Percentiles rank a stretch among this genome's conserved stretches.
These are phyloP conservation scores for Fusarium sp. DNA, from an alignment of 2,329 filamentous ascomycete genomes.

Conservation along the genomic window DNA sequence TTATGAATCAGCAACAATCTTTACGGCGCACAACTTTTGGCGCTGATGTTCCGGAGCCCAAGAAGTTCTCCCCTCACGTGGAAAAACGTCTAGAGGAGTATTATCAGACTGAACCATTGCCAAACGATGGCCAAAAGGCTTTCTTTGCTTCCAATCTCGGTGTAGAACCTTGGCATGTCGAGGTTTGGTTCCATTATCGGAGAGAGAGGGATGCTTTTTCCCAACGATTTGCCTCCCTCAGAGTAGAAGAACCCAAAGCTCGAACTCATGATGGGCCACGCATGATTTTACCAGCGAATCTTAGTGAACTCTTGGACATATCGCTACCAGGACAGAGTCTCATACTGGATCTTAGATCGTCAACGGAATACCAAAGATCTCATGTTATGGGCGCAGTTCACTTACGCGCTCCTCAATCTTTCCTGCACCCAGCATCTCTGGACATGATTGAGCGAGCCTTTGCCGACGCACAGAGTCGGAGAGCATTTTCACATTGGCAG, in stretches of 20 bases:
- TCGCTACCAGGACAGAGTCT: conserved; percentile 60
- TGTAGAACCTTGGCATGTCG: conserved; percentile 63
- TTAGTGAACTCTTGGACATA: conserved; percentile 65
- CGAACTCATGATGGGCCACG: conserved; percentile 52
- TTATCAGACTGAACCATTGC: conserved; percentile 61
- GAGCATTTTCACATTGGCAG: conserved; percentile 61
- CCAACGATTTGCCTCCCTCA: conserved; percentile 60
- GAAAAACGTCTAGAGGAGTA: conserved; percentile 66
- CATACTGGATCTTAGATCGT: conserved; percentile 64
- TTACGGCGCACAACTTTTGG: conserved; percentile 56
- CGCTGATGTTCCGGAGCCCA: conserved; percentile 57
- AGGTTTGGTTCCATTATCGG: conserved; percentile 68
- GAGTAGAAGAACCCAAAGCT: conserved; percentile 54
- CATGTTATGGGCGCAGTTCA: conserved; percentile 67
- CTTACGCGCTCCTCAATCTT: conserved; percentile 62
- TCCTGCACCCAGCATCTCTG: conserved; percentile 61
- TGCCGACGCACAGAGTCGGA: conserved; percentile 61
- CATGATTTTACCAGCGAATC: conserved; percentile 65
- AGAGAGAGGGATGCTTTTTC: conserved; percentile 62
- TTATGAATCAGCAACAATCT: conserved; percentile 61
- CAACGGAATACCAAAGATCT: conserved; percentile 61
- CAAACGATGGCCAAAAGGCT: conserved; percentile 63
- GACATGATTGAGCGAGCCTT: conserved; percentile 66
- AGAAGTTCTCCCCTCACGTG: conserved; percentile 62
- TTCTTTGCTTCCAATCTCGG: conserved; percentile 68